Percentiles rank a stretch among this genome's conserved stretches.
Evolutionary conservation across 805 yeast genomes (phyloP).

Genomic region (Lipomyces anomalus): DNA sequence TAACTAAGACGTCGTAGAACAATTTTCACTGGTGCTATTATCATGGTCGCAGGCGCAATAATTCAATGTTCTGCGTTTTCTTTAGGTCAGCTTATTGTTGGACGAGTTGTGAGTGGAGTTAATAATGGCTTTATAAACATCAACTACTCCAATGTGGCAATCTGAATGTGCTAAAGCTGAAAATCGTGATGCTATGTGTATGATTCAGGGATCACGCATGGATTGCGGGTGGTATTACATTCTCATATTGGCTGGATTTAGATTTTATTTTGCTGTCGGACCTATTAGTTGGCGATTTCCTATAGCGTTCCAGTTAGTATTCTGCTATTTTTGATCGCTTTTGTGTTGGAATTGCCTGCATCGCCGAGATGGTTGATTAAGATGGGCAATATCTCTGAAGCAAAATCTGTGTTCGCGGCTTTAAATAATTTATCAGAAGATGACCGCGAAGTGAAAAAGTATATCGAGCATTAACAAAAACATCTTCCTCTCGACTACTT

Average conservation of each 20-base stretch:
- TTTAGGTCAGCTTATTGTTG: conserved; percentile 68
- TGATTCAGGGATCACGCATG: conserved; percentile 67
- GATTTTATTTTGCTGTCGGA: conserved; percentile 50
- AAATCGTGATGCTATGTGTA: conserved; percentile 62
- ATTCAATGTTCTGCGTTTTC: conserved; percentile 51
- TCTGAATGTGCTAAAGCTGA: conserved; percentile 66
- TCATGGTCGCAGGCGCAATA: conserved; percentile 56
- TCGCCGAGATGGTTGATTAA: conserved; percentile 79
- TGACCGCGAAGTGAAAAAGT: too few species aligned
- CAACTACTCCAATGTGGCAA: conserved; percentile 81
- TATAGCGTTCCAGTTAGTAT: conserved; percentile 62
- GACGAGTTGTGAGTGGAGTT: conserved; percentile 65
- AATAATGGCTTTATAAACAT: conserved; percentile 73
- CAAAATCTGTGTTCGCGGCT: conserved; percentile 31
- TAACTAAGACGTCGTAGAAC: conserved; percentile 58
- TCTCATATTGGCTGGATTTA: conserved; percentile 55
- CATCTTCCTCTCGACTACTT: too few species aligned
- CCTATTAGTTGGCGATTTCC: conserved; percentile 68
- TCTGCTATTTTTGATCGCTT: conserved; percentile 51
- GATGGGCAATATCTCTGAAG: conserved; percentile 59
- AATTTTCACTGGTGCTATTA: conserved; percentile 49
- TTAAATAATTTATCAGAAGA: too few species aligned
- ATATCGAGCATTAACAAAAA: too few species aligned
- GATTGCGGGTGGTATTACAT: conserved; percentile 65
- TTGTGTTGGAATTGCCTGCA: conserved; percentile 64